Evolutionary conservation across 2,329 filamentous ascomycete genomes (phyloP).

Genomic region (Cryphonectria nitschkei): DNA sequence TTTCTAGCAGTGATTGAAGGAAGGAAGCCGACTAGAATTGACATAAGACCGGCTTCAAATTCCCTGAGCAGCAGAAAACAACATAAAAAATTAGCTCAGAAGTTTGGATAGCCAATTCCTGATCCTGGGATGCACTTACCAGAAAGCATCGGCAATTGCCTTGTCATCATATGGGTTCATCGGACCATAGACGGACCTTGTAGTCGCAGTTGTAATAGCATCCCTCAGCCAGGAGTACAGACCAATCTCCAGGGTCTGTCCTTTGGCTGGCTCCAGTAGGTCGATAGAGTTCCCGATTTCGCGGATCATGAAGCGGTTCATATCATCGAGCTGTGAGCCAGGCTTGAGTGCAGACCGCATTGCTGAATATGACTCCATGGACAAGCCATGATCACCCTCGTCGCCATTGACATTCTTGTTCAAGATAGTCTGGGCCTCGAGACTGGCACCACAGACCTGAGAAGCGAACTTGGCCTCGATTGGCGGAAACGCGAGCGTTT

Average conservation of each 20-base stretch:
- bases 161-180: slow-evolving; percentile 45
- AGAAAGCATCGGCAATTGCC: slow-evolving; percentile 40
- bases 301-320: slow-evolving; percentile 41
- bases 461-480: slow-evolving; percentile 41
- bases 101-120: no score
- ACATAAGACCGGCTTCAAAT: slow-evolving; percentile 33
- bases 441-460: slow-evolving; percentile 37
- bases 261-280: slow-evolving; percentile 18
- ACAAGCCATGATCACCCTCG: slow-evolving; percentile 39
- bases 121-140: slow-evolving; percentile 33
- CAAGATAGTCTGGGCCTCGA: slow-evolving; percentile 37
- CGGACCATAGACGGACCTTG: slow-evolving; percentile 45
- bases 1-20: slow-evolving; percentile 39
- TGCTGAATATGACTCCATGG: slow-evolving; percentile 40
- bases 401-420: slow-evolving; percentile 41
- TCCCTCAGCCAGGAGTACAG: slow-evolving; percentile 36
- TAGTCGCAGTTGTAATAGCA: slow-evolving; percentile 42
- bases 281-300: slow-evolving; percentile 35
- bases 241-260: slow-evolving; percentile 26
- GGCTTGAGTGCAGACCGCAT: slow-evolving; percentile 39
- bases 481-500: slow-evolving; percentile 42
- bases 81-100: background rate
- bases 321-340: slow-evolving; percentile 38
- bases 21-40: slow-evolving; percentile 34
- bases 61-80: slow-evolving; percentile 13